Evolutionary conservation across 352 stramenopile genomes (phyloP).

Genomic region (Poterioochromonas sp.): DNA sequence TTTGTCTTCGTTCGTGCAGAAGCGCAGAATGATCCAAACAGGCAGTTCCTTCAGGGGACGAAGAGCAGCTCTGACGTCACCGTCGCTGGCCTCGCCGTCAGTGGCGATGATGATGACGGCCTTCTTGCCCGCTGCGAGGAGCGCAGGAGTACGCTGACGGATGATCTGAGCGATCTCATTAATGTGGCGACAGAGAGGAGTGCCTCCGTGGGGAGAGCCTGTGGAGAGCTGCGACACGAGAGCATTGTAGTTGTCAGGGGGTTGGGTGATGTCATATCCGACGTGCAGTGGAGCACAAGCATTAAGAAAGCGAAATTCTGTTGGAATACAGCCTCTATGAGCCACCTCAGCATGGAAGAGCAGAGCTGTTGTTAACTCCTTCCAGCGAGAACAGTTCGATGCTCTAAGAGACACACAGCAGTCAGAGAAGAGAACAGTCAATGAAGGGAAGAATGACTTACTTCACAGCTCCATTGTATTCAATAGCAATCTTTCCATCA

Average conservation of each 20-base stretch:
- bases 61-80: not conserved
- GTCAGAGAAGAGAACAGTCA: not conserved
- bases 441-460: not conserved
- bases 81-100: conserved; percentile 35
- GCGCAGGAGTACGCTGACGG: not conserved
- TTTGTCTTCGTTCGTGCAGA: conserved; percentile 59
- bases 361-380: not conserved
- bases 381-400: not conserved
- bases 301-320: conserved; percentile 27
- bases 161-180: not conserved
- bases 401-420: not conserved
- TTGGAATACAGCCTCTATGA: not conserved
- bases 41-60: conserved; percentile 41
- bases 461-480: not conserved
- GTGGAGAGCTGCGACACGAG: not conserved
- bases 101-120: conserved; percentile 35
- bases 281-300: not conserved
- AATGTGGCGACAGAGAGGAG: conserved; percentile 34
- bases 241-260: not conserved
- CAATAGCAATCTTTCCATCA: not conserved
- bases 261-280: not conserved
- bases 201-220: not conserved
- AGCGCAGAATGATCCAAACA: conserved; percentile 54
- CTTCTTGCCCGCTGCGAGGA: not conserved
- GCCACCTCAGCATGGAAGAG: not conserved